Percentiles rank a stretch among this genome's conserved stretches.
phyloP scores from a whole-genome alignment of 2,329 filamentous ascomycete genomes.

The Rutstroemia sydowiana region DNA sequence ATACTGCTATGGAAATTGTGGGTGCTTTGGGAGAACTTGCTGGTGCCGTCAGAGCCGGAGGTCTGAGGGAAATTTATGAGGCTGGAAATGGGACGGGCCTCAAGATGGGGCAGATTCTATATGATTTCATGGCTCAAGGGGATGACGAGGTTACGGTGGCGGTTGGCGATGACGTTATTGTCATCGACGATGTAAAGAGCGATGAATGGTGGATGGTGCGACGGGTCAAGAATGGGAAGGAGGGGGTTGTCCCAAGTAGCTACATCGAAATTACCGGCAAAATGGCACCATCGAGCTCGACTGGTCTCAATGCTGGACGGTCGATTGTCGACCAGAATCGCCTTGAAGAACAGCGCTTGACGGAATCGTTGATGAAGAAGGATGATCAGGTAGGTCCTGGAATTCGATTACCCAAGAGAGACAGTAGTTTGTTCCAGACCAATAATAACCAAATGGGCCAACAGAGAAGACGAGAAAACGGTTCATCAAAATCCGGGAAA shows the following conservation, averaged over 20 bases:
- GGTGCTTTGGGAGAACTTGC: slow-evolving; percentile 80
- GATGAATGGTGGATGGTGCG: slow-evolving; percentile 99
- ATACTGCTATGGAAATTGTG: slow-evolving; percentile 92
- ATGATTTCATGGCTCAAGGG: slow-evolving; percentile 94
- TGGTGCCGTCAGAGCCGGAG: slow-evolving; percentile 75
- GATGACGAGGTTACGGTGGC: slow-evolving; percentile 93
- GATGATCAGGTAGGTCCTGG: slow-evolving; percentile 69
- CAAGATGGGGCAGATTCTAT: slow-evolving; percentile 81
- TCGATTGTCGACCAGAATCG: slow-evolving; percentile 72
- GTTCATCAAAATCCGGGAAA: slow-evolving; percentile 52
- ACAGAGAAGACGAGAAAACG: slow-evolving; percentile 69
- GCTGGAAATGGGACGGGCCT: slow-evolving; percentile 64
- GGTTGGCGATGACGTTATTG: slow-evolving; percentile 80
- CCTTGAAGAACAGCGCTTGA: slow-evolving; percentile 75
- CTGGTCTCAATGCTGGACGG: slow-evolving; percentile 51
- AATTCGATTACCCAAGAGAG: slow-evolving; percentile 67
- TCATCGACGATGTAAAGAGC: slow-evolving; percentile 84
- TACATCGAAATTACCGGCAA: slow-evolving; percentile 84
- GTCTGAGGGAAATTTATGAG: slow-evolving; percentile 76
- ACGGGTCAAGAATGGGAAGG: slow-evolving; percentile 81
- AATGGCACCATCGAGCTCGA: slow-evolving; percentile 41
- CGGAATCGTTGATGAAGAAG: slow-evolving; percentile 65
- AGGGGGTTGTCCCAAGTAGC: slow-evolving; percentile 93
- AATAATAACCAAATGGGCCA: slow-evolving; percentile 59
- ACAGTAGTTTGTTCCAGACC: slow-evolving; percentile 67